Conservation (phyloP, 495 filamentous ascomycete species). For the Annulohypoxylon moriforme region DNA sequence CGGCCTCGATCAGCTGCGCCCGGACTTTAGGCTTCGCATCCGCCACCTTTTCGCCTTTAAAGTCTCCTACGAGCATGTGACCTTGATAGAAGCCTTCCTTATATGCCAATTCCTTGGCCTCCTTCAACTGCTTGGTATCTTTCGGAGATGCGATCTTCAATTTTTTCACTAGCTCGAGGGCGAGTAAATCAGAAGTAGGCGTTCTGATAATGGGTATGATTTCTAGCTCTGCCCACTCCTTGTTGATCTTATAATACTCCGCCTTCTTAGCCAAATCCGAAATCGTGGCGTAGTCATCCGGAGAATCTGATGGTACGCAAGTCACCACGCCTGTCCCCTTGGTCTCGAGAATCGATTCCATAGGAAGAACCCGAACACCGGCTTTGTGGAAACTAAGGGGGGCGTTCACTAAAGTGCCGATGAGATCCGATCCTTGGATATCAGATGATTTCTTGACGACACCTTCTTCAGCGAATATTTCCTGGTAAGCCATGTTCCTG, state of each 20-base stretch:
- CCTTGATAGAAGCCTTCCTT: slow-evolving; percentile 99
- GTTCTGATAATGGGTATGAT: slow-evolving; percentile 91
- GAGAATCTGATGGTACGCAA: slow-evolving; percentile 93
- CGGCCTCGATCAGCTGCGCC: slow-evolving; percentile 78
- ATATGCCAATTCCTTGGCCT: slow-evolving; percentile 97
- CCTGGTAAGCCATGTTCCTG: slow-evolving; percentile 96
- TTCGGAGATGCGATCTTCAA: slow-evolving; percentile 97
- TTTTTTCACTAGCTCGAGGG: slow-evolving; percentile 84
- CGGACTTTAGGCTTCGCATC: slow-evolving; percentile 87
- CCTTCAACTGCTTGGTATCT: slow-evolving; percentile 85
- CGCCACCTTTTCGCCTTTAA: slow-evolving; percentile 86
- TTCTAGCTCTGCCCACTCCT: slow-evolving; percentile 93
- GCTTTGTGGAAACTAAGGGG: slow-evolving; percentile 89
- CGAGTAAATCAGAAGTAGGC: slow-evolving; percentile 84
- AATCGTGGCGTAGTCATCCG: slow-evolving; percentile 93
- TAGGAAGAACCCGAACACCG: slow-evolving; percentile 85
- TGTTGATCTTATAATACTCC: slow-evolving; percentile 96
- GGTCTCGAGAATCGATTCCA: slow-evolving; percentile 89
- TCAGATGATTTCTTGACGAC: slow-evolving; percentile 78
- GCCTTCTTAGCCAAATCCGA: slow-evolving; percentile 92
- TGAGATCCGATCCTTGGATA: slow-evolving; percentile 77
- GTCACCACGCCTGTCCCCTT: slow-evolving; percentile 98
- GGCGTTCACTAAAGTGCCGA: slow-evolving; percentile 87
- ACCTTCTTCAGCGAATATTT: slow-evolving; percentile 79
- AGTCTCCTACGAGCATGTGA: slow-evolving; percentile 88